Conservation (phyloP, 2,329 filamentous ascomycete genomes). For the Epichloe gansuensis region DNA sequence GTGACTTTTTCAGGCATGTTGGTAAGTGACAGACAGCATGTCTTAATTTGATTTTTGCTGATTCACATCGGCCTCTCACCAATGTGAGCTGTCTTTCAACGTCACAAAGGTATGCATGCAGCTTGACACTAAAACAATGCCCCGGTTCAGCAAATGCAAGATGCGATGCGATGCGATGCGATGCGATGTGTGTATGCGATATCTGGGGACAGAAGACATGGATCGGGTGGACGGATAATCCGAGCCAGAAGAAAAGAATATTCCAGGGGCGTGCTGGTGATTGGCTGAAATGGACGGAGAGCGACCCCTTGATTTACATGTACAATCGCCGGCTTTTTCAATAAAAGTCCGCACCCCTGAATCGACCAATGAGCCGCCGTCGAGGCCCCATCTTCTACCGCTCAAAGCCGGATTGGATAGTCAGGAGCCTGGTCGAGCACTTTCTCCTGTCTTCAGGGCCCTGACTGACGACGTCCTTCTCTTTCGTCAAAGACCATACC, state of each 20-base stretch:
- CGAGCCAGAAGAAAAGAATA: not conserved
- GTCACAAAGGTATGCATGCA: too few species aligned
- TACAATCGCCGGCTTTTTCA: not conserved
- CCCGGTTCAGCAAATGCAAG: too few species aligned
- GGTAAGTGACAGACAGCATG: not conserved
- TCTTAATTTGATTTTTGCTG: not conserved
- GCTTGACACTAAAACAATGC: too few species aligned
- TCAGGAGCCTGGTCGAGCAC: not conserved
- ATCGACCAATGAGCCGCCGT: not conserved
- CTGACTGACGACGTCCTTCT: not conserved
- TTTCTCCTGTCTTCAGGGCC: not conserved
- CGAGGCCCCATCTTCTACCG: not conserved
- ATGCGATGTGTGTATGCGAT: too few species aligned
- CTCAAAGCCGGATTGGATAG: not conserved
- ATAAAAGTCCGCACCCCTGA: not conserved
- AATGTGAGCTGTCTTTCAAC: too few species aligned
- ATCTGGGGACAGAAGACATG: not conserved
- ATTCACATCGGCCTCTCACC: too few species aligned
- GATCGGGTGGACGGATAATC: not conserved
- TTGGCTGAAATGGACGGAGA: not conserved
- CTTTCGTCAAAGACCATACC: not conserved
- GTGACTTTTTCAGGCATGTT: slow-evolving; percentile 49
- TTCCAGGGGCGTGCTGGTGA: not conserved
- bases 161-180: too few species aligned
- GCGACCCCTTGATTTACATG: not conserved